A percentile compares a stretch with the other conserved stretches of the same genome.
These are phyloP conservation scores for Cladophialophora exuberans DNA, from an alignment of 2,329 filamentous ascomycete species.

Conservation along the genomic window DNA sequence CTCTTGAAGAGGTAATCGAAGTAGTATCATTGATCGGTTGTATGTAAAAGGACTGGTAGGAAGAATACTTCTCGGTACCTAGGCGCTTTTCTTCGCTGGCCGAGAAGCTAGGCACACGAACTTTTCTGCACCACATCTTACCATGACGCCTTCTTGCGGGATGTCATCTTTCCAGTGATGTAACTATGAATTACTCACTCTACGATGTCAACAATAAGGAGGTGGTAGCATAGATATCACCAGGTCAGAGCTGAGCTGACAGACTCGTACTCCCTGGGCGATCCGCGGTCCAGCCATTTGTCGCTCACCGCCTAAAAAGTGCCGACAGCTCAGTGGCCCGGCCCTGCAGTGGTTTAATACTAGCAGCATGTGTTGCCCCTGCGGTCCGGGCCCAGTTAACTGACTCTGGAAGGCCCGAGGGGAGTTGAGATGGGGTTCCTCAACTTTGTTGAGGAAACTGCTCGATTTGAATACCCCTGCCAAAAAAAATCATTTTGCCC, in stretches of 20 bases:
- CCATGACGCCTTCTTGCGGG: too few species aligned
- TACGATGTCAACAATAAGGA: too few species aligned
- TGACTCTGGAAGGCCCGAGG: neutral
- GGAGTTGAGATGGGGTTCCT: too few species aligned
- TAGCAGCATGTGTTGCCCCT: conserved; percentile 3
- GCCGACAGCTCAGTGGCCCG: conserved; percentile 3
- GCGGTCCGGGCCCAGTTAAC: too few species aligned
- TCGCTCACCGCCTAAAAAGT: conserved; percentile 8
- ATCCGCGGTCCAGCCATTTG: conserved; percentile 11
- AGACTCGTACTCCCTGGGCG: too few species aligned
- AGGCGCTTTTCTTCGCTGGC: too few species aligned
- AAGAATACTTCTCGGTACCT: neutral
- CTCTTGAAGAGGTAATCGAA: neutral
- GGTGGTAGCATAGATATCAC: too few species aligned
- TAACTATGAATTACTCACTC: too few species aligned
- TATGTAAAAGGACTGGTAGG: neutral
- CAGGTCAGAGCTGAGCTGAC: too few species aligned
- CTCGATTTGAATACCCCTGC: conserved; percentile 8
- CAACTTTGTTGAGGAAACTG: conserved; percentile 11
- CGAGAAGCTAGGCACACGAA: too few species aligned
- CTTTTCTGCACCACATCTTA: too few species aligned
- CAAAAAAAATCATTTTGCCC: conserved; percentile 7
- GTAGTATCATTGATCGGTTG: neutral
- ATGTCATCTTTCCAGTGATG: too few species aligned
- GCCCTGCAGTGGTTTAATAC: neutral